phyloP scores from a whole-genome alignment of 176 grass and related monocot genomes.

The Zizania latifolia region DNA sequence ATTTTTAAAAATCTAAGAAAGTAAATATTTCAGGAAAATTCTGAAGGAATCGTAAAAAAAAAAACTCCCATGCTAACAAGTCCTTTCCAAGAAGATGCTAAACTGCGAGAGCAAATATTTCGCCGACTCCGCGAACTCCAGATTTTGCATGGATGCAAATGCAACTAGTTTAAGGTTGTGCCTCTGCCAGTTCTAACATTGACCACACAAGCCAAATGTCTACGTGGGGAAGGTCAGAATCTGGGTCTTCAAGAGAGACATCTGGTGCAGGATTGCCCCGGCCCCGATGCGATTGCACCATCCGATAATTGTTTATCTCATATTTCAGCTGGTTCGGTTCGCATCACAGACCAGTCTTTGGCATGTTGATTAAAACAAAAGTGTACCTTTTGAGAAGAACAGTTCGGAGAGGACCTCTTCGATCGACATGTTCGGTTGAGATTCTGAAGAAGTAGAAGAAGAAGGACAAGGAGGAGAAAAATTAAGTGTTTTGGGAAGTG shows the following conservation, averaged over 20 bases:
- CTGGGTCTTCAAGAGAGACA: conserved; percentile 1
- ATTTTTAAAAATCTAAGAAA: background rate
- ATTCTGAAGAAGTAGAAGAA: background rate
- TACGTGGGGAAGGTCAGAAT: conserved; percentile 20
- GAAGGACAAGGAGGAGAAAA: too few species aligned
- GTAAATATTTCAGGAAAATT: background rate
- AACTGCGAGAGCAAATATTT: background rate
- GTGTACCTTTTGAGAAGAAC: background rate
- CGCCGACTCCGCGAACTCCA: background rate
- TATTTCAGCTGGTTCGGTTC: conserved; percentile 34
- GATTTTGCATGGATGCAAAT: background rate
- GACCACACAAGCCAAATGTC: background rate
- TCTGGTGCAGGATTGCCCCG: conserved; percentile 32
- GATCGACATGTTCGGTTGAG: background rate
- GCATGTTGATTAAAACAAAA: conserved; percentile 20
- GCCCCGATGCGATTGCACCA: conserved; percentile 7
- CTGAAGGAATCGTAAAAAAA: background rate
- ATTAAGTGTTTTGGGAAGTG: background rate
- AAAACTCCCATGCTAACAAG: background rate
- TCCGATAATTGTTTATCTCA: conserved; percentile 17
- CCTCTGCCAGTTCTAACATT: conserved; percentile 15
- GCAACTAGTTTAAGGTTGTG: background rate
- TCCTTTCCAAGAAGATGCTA: background rate
- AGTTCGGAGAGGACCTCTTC: background rate
- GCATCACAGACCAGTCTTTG: conserved; percentile 7